Base-by-base conservation (phyloP, 2,329 filamentous ascomycete genomes). In the Aspergillus candidus region DNA sequence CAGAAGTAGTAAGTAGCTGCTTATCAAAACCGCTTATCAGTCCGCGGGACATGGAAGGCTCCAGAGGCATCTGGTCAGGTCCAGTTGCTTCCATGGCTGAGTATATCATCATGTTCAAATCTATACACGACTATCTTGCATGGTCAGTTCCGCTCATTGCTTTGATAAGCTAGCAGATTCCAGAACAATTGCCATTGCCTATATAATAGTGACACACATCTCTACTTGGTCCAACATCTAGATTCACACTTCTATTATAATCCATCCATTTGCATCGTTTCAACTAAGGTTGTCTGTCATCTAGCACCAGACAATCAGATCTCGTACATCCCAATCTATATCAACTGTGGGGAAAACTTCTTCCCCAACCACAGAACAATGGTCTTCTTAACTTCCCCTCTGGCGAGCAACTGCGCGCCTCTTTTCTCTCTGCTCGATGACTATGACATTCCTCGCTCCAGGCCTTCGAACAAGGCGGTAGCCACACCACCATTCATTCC, bases 341-440 rank as follows among this genome's bases (percentile, higher is more conserved):
- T 11, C 11, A 11, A 14, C 22, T 8, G 30, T 18, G 14, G 17
- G 2, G 27, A 13, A 22, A 17, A 12, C 13, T n/a, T 13, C 32
- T 12, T 29, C 11, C n/a, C 12, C 12, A 32, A 31, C 3, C 13
- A 6, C 7, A 10, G 6, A 22, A 36, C 12, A 37, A 72, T 72
- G 69, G 57, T 66, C 41, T 65, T 69, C 58, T 61, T 68, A 42
- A 55, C 67, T 35, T 60, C 59, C 48, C 22, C 22, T 7, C 56
- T 66, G 43, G 51, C 57, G 11, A 48, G 56, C 41, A 65, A 70
- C 43, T 61, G 71, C 46, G 48, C 58, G 35, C 67, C 69, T 11
- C 58, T 72, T 44, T 68, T 72, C 57, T 66, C 60, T 35, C 59
- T 72, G 17, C 57, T 72, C 39, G 67, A 71, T 37, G 65, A 69